Base-by-base conservation (phyloP, 768 basidiomycete species). In the Naganishia vishniacii region DNA sequence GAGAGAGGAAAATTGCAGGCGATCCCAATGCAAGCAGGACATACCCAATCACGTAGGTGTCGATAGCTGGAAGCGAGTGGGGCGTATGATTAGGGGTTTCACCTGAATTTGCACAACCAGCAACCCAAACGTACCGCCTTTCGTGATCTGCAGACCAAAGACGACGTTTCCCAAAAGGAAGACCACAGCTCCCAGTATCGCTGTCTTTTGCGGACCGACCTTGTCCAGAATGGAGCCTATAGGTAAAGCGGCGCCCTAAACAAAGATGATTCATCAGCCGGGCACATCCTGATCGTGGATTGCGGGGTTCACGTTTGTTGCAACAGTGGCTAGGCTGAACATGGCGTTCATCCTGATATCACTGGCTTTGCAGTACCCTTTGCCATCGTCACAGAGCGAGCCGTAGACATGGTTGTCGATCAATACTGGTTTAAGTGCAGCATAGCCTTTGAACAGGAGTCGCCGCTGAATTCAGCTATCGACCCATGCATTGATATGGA, bases 1-100 rank as follows among this genome's bases (percentile, higher is more conserved):
- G 72, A 15, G 78, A 70, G 1, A 79, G 68, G 69, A 79, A 79
- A 59, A 79, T 77, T 47, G 78, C 69, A 34, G 79, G 78, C 2
- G 78, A 74, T 1, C 79, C 78, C 16, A 79, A 64, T 12, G 78
- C 78, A 18, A 80, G 67, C 12, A 78, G 68, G 20, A 73, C 64
- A 67, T 73, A 80, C 11, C 77, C 79, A 29, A 74, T 62, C 42
- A 75, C 62, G 67, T 75, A 78, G 11, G 73, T 71, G 56, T 77
- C 77, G 46, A 77, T 53, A 31, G 60, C 74, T 76, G 59, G 2
- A n/a, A 18, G 11, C 60, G 25, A 15, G 15, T 25, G 9, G 41
- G 32, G 1, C 29, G 11, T 11, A 12, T 44, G 23, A 5, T 28
- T 3, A 37, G 34, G 7, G n/a, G n/a, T 45, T 37, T 18, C 16